Evolutionary conservation across 2,329 filamentous ascomycete species (phyloP).

Genomic region (Pseudofabraea citricarpa): DNA sequence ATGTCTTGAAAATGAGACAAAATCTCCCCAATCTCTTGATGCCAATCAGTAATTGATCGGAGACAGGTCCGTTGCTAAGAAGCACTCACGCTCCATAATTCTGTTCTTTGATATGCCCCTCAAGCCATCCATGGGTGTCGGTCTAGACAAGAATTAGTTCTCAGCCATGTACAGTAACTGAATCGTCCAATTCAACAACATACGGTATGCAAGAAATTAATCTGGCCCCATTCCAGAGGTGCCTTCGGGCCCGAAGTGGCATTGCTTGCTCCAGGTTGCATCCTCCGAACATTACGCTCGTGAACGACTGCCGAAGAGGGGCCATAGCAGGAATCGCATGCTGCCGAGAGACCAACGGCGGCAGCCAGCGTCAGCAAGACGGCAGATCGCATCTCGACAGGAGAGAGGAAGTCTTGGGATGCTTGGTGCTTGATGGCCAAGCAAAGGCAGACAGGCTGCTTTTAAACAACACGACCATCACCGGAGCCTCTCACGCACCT

Average conservation of each 20-base stretch:
- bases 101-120: conserved; percentile 84
- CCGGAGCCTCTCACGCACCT: neutral
- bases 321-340: conserved; percentile 39
- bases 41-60: too few species aligned
- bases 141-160: conserved; percentile 12
- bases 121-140: conserved; percentile 67
- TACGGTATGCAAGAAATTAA: conserved; percentile 24
- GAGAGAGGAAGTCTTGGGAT: too few species aligned
- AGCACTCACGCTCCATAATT: conserved; percentile 93
- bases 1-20: conserved; percentile 83
- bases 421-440: neutral
- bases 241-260: conserved; percentile 38
- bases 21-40: conserved; percentile 98
- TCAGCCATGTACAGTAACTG: neutral
- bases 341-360: conserved; percentile 21
- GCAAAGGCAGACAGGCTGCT: neutral
- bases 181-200: neutral
- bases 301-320: conserved; percentile 37
- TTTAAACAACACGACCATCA: neutral
- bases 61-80: too few species aligned
- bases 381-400: conserved; percentile 13
- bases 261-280: conserved; percentile 40
- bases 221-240: conserved; percentile 21
- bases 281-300: conserved; percentile 43
- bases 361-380: conserved; percentile 12